A percentile compares a stretch with the other conserved stretches of the same genome.
phyloP scores from a whole-genome alignment of 73 alveolate species.

The Tetrahymena borealis region DNA sequence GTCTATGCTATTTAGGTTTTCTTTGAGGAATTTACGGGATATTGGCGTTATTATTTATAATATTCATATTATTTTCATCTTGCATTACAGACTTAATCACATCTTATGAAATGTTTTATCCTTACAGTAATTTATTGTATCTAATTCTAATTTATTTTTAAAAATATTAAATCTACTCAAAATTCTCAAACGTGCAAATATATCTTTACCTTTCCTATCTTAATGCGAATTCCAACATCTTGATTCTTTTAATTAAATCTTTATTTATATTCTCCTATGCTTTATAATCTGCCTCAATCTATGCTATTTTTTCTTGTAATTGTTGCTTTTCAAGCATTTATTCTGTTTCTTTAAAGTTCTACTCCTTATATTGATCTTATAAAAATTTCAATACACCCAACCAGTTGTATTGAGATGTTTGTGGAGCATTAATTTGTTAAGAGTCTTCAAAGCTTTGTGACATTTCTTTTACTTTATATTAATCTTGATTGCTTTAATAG shows the following conservation, averaged over 20 bases:
- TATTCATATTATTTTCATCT: constrained; percentile 13
- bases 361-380: constrained; percentile 41
- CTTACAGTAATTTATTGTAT: constrained; percentile 49
- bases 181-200: neutral
- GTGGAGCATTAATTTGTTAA: neutral
- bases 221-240: constrained; percentile 64
- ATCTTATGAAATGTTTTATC: constrained; percentile 38
- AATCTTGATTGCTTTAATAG: neutral
- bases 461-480: neutral
- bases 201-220: constrained; percentile 41
- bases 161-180: neutral
- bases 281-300: constrained; percentile 46
- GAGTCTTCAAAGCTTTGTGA: neutral
- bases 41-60: constrained; percentile 12
- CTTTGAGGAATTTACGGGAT: constrained; percentile 38
- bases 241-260: constrained; percentile 52
- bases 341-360: constrained; percentile 58
- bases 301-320: constrained; percentile 28
- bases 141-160: constrained; percentile 18
- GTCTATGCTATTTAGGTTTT: constrained; percentile 52
- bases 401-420: constrained; percentile 5
- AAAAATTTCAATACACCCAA: constrained; percentile 37
- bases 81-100: constrained; percentile 35
- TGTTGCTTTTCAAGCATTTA: constrained; percentile 58
- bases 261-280: constrained; percentile 48